phyloP scores from a whole-genome alignment of 1,284 basidiomycete species.

The Apiotrichum brassicae region DNA sequence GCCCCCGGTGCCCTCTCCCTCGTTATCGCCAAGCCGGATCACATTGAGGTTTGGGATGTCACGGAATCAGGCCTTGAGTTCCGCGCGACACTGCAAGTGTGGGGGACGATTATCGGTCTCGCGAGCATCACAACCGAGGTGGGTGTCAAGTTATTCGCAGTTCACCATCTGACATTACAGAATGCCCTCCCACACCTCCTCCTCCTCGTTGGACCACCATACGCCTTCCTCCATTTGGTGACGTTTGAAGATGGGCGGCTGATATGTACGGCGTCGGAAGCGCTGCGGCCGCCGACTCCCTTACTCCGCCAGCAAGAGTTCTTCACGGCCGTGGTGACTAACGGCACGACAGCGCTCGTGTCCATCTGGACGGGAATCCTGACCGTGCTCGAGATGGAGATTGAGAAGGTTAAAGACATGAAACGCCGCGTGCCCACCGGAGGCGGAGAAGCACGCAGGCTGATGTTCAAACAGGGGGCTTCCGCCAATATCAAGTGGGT shows the following conservation, averaged over 20 bases:
- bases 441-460: slow-evolving; percentile 10
- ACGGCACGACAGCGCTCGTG: slow-evolving; percentile 29
- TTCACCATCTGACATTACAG: slow-evolving; percentile 10
- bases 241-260: slow-evolving; percentile 25
- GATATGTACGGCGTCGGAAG: slow-evolving; percentile 27
- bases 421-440: too few relatives aligned
- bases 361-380: slow-evolving; percentile 45
- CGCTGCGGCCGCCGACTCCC: slow-evolving; percentile 33
- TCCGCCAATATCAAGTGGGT: slow-evolving; percentile 43
- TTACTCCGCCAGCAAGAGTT: slow-evolving; percentile 41
- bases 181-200: slow-evolving; percentile 38
- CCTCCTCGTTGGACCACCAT: slow-evolving; percentile 38
- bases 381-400: slow-evolving; percentile 38
- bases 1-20: slow-evolving; percentile 25
- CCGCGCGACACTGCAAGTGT: slow-evolving; percentile 30
- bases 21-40: slow-evolving; percentile 40
- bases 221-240: slow-evolving; percentile 38
- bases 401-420: slow-evolving; percentile 33
- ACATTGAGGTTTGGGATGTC: slow-evolving; percentile 42
- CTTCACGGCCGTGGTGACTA: slow-evolving; percentile 35
- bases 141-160: neutral
- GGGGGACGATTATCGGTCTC: slow-evolving; percentile 43
- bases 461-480: slow-evolving; percentile 36
- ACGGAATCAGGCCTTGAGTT: slow-evolving; percentile 26
- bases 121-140: slow-evolving; percentile 31